Base-by-base conservation (phyloP, 1,139 yeast genomes). In the Debaryomyces psychrophilus region DNA sequence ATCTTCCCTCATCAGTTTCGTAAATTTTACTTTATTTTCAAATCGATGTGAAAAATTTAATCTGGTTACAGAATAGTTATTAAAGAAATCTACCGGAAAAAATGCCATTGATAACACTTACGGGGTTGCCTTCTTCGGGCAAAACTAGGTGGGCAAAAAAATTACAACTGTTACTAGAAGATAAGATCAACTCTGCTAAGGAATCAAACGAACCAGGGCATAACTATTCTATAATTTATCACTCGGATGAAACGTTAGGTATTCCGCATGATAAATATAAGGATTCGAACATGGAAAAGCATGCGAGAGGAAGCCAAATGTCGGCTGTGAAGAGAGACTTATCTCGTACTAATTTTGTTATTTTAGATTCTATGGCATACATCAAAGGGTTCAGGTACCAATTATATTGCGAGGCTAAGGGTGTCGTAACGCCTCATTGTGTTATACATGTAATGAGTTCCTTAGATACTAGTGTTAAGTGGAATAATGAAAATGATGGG, bases 351-450 rank as follows among this genome's bases (percentile, higher is more conserved):
- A 85, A 81, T 26, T 77, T 93, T 39, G 97, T 93, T 1, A 82
- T 93, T 17, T 74, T 93, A 47, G 99, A 93, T 65, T 81, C 95
- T 2, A 71, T 90, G 60, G 85, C 90, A 20, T 95, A 95, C 62
- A 95, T 95, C 60, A 95, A 93, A 61, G 99, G 99, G 0, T 90
- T 90, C 62, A 74, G 99, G 50, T 93, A 95, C 65, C 99, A 93
- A 65, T 73, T 93, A 46, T 90, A 83, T 64, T 90, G 98, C 65
- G 99, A 93, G 62, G 93, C 96, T 33, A 92, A 92, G 60, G 87
- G 92, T 1, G 73, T 83, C 25, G 77, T 82, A 14, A 90, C 98
- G 1, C 86, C 95, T 1, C 87, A 89, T 54, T 87, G 96, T 61
- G 87, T 92, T 37, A 70, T 92, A 1, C 93, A 92, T 52, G 85